Evolutionary conservation across 257 asterid genomes (phyloP), one percentile per base, ranked within the genome.

Genomic region (Lithospermum erythrorhizon): DNA sequence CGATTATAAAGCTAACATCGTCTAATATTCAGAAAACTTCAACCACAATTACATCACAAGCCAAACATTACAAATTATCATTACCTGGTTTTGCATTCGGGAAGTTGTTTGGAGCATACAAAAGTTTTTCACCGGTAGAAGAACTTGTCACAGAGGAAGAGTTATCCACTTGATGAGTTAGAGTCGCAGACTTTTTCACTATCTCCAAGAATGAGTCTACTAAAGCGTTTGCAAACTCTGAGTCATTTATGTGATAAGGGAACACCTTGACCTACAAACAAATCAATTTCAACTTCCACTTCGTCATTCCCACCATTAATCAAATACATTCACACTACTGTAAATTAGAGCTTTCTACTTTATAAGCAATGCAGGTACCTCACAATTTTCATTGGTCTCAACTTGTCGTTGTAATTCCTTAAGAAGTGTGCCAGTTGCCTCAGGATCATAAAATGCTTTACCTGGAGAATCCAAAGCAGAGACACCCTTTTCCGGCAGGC

Each of bases 401-500:
- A 81, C 67, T 61, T 79, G 89, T 73, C 76, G 79, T 77, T 84
- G 81, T 65, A 91, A 48, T 79, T 84, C 95, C 21, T 68, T 61
- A 57, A 82, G 66, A 58, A 91, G 96, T 64, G 76, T 70, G 53
- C 89, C 82, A 52, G 90, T 88, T 69, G 88, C 95, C 69, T 77
- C 84, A 55, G 90, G 90, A 72, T 91, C 87, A 74, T 82, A 70
- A 70, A 91, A 91, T 14, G 86, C 79, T 81, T 74, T 82, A n/a
- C 84, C 88, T 16, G 83, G 90, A 61, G 95, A 88, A 83, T 91
- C 98, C 77, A 91, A 70, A 30, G 95, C 94, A 70, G 98, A 91
- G 59, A 88, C 73, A 61, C 98, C 98, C 62, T 70, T 72, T 77
- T 81, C 87, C 57, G 98, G 96, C 66, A 91, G 76, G 87, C 96